Base-by-base conservation (phyloP, 306 rosid species). In the Vigna nakashimae region DNA sequence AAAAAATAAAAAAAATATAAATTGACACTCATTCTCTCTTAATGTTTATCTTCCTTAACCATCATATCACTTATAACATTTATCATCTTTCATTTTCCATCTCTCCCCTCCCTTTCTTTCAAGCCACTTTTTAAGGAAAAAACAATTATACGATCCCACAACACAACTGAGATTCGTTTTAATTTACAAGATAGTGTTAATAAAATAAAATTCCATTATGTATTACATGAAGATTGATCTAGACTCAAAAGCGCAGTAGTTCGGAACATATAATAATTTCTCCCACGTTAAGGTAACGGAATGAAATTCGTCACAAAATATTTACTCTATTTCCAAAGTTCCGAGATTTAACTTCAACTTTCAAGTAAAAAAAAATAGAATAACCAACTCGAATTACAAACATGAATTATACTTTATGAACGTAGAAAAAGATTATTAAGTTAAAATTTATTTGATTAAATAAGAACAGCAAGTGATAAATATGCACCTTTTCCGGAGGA, bases 401-500 rank as follows among this genome's bases (percentile, higher is more conserved):
- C 79, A 73, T 3, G 5, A 32, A 62, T 52, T 64, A 18, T 52
- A 71, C 40, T 7, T 8, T 24, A 14, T 18, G 14, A 24, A 18
- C 17, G 9, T 9, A 51, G 9, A 51, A 45, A 51, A 63, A 20
- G 20, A 76, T 49, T 34, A 64, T 65, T 14, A 15, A 15, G 28
- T 36, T 28, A 53, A 3, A 53, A 38, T 13, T 38, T 26, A 52
- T 57, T 42, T 38, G 45, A 40, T 17, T 5, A 55, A 64, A 32
- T 20, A 52, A 30, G 62, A 69, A 24, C 18, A 69, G 18, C 3
- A 42, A 50, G 20, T 50, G 3, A 69, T 2, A 56, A 2, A 32
- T 62, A 60, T 58, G 7, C 79, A 94, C 98, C 98, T 92, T 95
- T 79, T 89, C 98, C 0, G 98, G 98, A 71, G 98, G 85, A 69